A percentile compares a stretch with the other conserved stretches of the same genome.
These are phyloP conservation scores for Penicillium egyptiacum DNA, from an alignment of 495 filamentous ascomycete species.

Conservation along the genomic window DNA sequence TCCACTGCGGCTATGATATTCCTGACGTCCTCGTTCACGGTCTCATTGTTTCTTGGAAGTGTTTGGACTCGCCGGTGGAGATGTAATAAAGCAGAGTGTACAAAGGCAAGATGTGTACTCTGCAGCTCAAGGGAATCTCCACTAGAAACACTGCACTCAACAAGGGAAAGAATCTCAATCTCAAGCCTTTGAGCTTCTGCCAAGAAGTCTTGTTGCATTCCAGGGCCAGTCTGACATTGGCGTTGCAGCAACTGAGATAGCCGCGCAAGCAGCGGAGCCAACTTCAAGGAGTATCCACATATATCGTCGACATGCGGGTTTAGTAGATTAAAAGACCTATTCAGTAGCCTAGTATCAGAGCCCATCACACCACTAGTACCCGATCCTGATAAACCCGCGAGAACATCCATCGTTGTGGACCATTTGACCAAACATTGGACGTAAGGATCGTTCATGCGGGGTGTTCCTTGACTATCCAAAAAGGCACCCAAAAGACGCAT, in stretches of 20 bases:
- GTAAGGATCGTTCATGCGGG: slow-evolving; percentile 16
- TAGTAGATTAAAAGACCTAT: neutral
- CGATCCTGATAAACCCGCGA: slow-evolving; percentile 28
- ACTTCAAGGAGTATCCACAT: slow-evolving; percentile 33
- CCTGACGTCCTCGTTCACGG: slow-evolving; percentile 24
- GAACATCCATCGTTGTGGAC: slow-evolving; percentile 33
- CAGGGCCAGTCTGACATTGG: neutral
- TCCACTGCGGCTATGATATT: slow-evolving; percentile 25
- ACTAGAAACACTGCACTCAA: slow-evolving; percentile 11
- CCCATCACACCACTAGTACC: slow-evolving; percentile 1
- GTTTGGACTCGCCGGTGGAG: slow-evolving; percentile 32
- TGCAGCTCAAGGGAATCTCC: slow-evolving; percentile 20
- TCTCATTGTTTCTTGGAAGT: slow-evolving; percentile 22
- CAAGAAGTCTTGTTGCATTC: neutral
- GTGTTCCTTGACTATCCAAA: slow-evolving; percentile 16
- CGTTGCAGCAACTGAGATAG: slow-evolving; percentile 19
- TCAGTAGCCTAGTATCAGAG: slow-evolving; percentile 10
- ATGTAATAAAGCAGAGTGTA: slow-evolving; percentile 33
- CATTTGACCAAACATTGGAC: slow-evolving; percentile 32
- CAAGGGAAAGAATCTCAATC: slow-evolving; percentile 14
- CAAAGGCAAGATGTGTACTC: slow-evolving; percentile 32
- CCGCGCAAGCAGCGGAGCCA: slow-evolving; percentile 27
- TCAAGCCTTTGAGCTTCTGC: slow-evolving; percentile 20
- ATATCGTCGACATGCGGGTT: slow-evolving; percentile 29
- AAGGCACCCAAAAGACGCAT: slow-evolving; percentile 24